These are phyloP conservation scores for Monosporascus sp. DNA, from an alignment of 2,329 filamentous ascomycete genomes.

Conservation along the genomic window DNA sequence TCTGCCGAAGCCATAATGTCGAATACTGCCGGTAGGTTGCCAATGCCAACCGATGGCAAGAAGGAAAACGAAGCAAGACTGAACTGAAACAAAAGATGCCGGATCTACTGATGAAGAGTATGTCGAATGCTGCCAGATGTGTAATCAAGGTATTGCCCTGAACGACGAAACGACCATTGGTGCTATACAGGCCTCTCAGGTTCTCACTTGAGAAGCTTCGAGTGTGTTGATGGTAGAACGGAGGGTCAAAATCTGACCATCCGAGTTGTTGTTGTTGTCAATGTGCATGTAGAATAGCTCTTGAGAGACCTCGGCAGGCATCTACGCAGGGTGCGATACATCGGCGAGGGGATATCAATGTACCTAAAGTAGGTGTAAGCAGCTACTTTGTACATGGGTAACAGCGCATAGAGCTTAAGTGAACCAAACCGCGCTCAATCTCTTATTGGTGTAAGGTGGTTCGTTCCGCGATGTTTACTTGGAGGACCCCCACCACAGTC, in stretches of 20 bases:
- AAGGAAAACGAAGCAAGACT: slow-evolving; percentile 7
- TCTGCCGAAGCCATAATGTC: slow-evolving; percentile 20
- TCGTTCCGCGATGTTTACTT: background rate
- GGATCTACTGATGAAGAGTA: slow-evolving; percentile 12
- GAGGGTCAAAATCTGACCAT: background rate
- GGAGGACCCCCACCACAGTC: background rate
- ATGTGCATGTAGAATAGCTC: background rate
- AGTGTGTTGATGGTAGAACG: background rate
- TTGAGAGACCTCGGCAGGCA: background rate
- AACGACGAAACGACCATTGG: slow-evolving; percentile 11
- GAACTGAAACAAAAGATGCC: slow-evolving; percentile 16
- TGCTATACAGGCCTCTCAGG: background rate
- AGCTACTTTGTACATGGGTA: too few relatives aligned
- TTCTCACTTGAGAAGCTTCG: background rate
- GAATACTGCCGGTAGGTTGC: background rate
- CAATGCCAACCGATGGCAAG: background rate
- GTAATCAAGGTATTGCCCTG: background rate
- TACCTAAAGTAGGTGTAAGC: too few relatives aligned
- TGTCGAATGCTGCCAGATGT: slow-evolving; percentile 13
- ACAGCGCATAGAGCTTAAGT: too few relatives aligned
- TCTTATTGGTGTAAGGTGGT: background rate
- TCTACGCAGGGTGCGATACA: background rate
- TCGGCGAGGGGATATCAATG: too few relatives aligned
- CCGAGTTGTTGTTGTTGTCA: background rate
- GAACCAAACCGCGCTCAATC: background rate